These are phyloP conservation scores for Prunus fruticosa DNA, from an alignment of 306 rosid species.

Conservation along the genomic window DNA sequence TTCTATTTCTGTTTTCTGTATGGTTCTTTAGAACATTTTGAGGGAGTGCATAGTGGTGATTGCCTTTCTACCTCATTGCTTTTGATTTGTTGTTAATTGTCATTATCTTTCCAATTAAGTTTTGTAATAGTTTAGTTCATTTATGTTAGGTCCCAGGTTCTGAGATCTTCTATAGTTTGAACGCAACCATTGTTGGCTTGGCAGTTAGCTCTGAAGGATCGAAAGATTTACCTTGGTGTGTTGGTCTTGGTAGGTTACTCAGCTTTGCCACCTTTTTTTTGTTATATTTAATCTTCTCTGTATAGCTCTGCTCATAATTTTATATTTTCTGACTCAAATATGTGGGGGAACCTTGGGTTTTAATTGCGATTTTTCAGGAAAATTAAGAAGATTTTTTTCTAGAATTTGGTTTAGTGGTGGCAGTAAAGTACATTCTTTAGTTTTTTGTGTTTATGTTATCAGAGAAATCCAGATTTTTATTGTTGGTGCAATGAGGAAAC, in stretches of 20 bases:
- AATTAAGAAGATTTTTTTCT: neutral
- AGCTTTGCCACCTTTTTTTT: neutral
- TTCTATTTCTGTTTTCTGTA: neutral
- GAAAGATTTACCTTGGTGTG: slow-evolving; percentile 63
- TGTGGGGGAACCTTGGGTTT: neutral
- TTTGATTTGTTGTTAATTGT: neutral
- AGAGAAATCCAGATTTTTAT: neutral
- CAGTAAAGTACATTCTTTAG: neutral
- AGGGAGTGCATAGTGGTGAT: neutral
- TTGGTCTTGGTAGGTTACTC: slow-evolving; percentile 82
- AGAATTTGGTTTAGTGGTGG: neutral
- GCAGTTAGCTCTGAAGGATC: slow-evolving; percentile 62
- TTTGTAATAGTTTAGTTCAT: slow-evolving; percentile 8
- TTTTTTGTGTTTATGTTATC: neutral
- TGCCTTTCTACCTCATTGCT: neutral
- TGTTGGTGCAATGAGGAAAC: neutral
- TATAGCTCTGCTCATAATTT: neutral
- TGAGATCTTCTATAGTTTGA: slow-evolving; percentile 67
- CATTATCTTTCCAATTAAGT: slow-evolving; percentile 1
- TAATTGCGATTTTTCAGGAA: neutral
- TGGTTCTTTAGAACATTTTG: neutral
- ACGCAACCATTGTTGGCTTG: slow-evolving; percentile 83
- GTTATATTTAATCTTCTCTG: neutral
- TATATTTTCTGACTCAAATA: neutral
- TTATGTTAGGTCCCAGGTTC: slow-evolving; percentile 67